A percentile compares a stretch with the other conserved stretches of the same genome.
Evolutionary conservation across 306 rosid genomes (phyloP).

Genomic region (Benincasa hispida): DNA sequence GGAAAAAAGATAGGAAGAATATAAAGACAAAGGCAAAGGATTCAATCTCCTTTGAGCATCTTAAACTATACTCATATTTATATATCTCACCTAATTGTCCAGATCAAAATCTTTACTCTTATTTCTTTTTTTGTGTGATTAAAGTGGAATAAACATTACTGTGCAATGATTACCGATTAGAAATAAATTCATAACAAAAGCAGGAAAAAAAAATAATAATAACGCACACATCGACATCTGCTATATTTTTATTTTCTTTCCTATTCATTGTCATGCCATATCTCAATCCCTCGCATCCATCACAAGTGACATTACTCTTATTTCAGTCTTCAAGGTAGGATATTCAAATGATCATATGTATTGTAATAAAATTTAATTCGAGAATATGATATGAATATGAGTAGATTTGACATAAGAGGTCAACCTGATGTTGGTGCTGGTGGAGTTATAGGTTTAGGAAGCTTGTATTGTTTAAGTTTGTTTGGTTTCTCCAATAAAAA

Average conservation of each 20-base stretch:
- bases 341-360: too few species aligned
- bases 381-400: too few species aligned
- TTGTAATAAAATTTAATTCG: too few species aligned
- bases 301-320: not conserved
- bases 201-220: not conserved
- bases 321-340: not conserved
- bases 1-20: too few species aligned
- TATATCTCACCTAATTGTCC: too few species aligned
- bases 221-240: not conserved
- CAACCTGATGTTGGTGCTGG: not conserved
- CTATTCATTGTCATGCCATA: not conserved
- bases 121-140: too few species aligned
- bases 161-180: too few species aligned
- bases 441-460: too few species aligned
- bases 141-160: too few species aligned
- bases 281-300: not conserved
- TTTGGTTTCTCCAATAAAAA: not conserved
- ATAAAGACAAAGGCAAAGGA: not conserved
- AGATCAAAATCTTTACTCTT: too few species aligned
- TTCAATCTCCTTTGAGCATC: not conserved
- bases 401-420: not conserved
- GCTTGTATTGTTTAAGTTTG: not conserved
- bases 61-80: too few species aligned
- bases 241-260: not conserved
- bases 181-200: too few species aligned